Percentiles rank a stretch among this genome's conserved stretches.
These are phyloP conservation scores for Posidonia australis DNA, from an alignment of 106 monocot genomes.

Conservation along the genomic window DNA sequence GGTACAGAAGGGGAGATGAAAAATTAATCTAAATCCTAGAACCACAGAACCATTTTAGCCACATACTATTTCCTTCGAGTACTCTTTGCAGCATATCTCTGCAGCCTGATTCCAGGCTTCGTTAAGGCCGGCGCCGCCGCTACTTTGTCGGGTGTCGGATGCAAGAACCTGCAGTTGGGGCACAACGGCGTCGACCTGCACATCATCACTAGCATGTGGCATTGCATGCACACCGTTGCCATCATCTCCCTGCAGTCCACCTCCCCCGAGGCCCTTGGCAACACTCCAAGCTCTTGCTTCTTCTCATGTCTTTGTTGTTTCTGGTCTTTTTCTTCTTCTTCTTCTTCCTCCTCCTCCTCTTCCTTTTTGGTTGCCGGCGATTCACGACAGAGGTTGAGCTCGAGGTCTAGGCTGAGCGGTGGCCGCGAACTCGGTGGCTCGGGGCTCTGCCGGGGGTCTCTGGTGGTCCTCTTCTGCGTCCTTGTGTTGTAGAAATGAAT, in stretches of 20 bases:
- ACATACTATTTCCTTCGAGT: background rate
- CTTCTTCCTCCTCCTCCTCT: background rate
- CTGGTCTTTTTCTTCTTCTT: background rate
- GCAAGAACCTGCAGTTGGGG: constrained; percentile 75
- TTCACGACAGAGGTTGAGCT: constrained; percentile 45
- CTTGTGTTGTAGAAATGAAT: constrained; percentile 73
- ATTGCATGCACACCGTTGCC: constrained; percentile 55
- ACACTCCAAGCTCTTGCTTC: background rate
- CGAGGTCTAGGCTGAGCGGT: constrained; percentile 30
- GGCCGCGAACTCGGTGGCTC: constrained; percentile 1
- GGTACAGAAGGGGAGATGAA: no score
- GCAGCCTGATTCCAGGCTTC: background rate
- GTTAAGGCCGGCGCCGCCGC: no score
- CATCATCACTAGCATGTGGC: constrained; percentile 86
- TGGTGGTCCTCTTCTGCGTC: constrained; percentile 49
- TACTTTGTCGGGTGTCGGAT: constrained; percentile 17
- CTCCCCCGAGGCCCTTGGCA: background rate
- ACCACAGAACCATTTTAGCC: no score
- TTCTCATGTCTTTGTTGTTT: background rate
- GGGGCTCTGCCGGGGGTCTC: constrained; percentile 20
- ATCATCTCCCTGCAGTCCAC: constrained; percentile 43
- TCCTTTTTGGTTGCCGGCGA: constrained; percentile 12
- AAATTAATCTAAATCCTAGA: no score
- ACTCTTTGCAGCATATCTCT: background rate
- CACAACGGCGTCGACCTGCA: constrained; percentile 45